Evolutionary conservation across 805 yeast species (phyloP), one percentile per base, ranked within the genome.

Genomic region (Babjeviella inositovora): DNA sequence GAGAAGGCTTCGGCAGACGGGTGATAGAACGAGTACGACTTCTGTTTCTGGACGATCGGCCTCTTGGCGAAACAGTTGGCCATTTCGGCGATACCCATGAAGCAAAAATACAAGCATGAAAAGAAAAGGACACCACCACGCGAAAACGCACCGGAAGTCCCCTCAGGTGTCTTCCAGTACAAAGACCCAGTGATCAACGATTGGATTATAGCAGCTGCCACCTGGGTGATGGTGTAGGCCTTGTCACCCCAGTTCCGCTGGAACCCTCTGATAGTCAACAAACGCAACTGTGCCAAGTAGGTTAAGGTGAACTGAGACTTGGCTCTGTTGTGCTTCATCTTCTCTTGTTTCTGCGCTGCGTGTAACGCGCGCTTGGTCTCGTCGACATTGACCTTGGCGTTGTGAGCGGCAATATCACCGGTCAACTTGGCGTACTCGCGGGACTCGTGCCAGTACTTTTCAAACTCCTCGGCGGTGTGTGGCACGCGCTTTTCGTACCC

Each of bases 391-490:
- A 32, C 28, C 11, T 27, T 36, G 8, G 28, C 17, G 21, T 57
- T 42, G 38, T 63, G 57, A 3, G 37, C 43, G 15, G 59, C 67
- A 28, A 74, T 62, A 14, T 64, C 59, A 4, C 35, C 28, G 7
- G 51, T 27, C 25, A 73, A 48, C 3, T 38, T 28, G n/a, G 37
- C 31, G 34, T 49, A 62, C n/a, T 55, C 51, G 4, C 50, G 44
- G 4, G 80, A 70, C 2, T 49, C 37, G 20, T 41, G 37, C 87
- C 85, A 76, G 33, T 56, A 53, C 6, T 40, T 42, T 28, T 58
- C 65, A 56, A 76, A 74, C 35, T 75, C 80, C 13, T 50, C 55
- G 1, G 82, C 64, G 7, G 72, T 64, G 12, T 47, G 46, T 5
- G 90, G 90, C 12, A 73, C 71, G 26, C 39, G 41, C 19, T 48